Evolutionary conservation across 345 rosid genomes (phyloP).

Genomic region (Microcos paniculata): DNA sequence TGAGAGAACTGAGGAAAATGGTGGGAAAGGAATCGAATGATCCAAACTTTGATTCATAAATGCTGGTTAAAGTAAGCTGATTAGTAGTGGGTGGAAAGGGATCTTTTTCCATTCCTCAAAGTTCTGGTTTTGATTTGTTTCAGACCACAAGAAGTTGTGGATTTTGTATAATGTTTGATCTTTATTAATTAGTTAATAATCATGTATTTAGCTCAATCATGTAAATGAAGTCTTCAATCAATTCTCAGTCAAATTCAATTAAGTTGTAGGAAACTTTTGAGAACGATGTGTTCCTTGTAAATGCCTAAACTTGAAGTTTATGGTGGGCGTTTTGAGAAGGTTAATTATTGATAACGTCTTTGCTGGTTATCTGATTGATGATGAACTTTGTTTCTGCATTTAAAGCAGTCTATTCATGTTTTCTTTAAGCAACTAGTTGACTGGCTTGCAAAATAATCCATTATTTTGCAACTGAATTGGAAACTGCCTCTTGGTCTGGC

Average conservation of each 20-base stretch:
- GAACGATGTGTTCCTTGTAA: not conserved
- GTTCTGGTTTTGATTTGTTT: not conserved
- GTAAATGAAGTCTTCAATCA: not conserved
- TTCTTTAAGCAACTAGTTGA: not conserved
- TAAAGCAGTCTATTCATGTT: not conserved
- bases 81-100: not conserved
- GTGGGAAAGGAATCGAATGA: not conserved
- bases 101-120: not conserved
- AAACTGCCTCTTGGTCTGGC: not conserved
- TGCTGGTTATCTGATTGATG: not conserved
- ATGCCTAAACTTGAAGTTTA: conserved; percentile 3
- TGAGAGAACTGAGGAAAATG: conserved; percentile 11
- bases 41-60: not conserved
- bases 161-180: not conserved
- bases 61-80: not conserved
- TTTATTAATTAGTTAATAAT: not conserved
- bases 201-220: not conserved
- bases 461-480: not conserved
- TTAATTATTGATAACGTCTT: not conserved
- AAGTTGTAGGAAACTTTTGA: not conserved
- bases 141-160: conserved; percentile 4
- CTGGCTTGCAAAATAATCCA: not conserved
- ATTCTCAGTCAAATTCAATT: not conserved
- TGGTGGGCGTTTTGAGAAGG: not conserved
- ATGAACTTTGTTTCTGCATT: not conserved